These are phyloP conservation scores for Canariomyces notabilis DNA, from an alignment of 2,329 filamentous ascomycete genomes.

Conservation along the genomic window DNA sequence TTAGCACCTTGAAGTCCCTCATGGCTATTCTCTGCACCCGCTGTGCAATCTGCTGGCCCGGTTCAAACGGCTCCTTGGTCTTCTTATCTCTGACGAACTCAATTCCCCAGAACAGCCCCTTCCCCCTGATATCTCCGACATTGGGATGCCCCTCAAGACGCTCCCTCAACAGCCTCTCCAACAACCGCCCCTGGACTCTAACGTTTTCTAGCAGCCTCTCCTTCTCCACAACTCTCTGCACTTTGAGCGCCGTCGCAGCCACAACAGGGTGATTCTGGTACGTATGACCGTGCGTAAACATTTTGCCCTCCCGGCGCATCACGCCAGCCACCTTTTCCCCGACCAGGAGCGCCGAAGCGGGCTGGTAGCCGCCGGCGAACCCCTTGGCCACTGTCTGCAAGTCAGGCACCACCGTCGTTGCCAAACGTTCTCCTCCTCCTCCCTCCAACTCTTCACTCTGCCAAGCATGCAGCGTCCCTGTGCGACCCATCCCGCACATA, in stretches of 20 bases:
- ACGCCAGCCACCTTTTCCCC: slow-evolving; percentile 45
- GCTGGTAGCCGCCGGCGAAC: slow-evolving; percentile 58
- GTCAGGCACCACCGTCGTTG: slow-evolving; percentile 49
- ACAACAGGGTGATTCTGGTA: slow-evolving; percentile 56
- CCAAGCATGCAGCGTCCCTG: slow-evolving; percentile 57
- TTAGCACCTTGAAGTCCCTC: slow-evolving; percentile 44
- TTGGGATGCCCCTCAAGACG: slow-evolving; percentile 40
- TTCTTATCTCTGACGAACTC: slow-evolving; percentile 29
- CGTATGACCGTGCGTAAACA: slow-evolving; percentile 53
- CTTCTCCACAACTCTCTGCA: slow-evolving; percentile 53
- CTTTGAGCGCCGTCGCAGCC: slow-evolving; percentile 58
- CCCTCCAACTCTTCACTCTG: slow-evolving; percentile 40
- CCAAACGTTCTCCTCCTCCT: slow-evolving; percentile 29
- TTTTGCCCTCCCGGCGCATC: slow-evolving; percentile 30
- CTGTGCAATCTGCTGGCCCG: slow-evolving; percentile 14
- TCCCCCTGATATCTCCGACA: slow-evolving; percentile 58
- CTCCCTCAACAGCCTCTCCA: slow-evolving; percentile 41
- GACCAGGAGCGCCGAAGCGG: slow-evolving; percentile 57
- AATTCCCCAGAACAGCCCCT: slow-evolving; percentile 53
- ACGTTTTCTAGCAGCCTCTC: slow-evolving; percentile 57
- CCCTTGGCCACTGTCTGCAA: slow-evolving; percentile 64
- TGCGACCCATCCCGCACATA: slow-evolving; percentile 63
- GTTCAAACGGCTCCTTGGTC: slow-evolving; percentile 22
- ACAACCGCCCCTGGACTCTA: slow-evolving; percentile 43
- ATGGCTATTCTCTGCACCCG: slow-evolving; percentile 24